Conservation (phyloP, 176 grass and related monocot genomes). For the Typha latifolia region DNA sequence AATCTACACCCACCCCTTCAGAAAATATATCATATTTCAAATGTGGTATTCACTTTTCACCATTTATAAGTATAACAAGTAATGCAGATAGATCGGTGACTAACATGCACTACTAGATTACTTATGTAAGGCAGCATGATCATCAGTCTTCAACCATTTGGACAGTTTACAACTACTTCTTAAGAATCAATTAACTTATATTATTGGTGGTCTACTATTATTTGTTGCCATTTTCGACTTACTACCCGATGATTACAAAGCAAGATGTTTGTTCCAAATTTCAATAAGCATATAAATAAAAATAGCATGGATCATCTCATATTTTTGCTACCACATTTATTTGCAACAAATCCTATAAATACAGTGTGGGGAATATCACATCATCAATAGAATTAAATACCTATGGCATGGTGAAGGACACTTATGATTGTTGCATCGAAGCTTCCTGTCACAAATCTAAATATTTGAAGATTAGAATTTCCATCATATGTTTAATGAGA, state of each 20-base stretch:
- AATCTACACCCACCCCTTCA: too few species aligned
- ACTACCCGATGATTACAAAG: neutral
- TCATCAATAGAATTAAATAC: constrained; percentile 26
- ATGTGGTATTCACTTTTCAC: too few species aligned
- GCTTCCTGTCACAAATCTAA: constrained; percentile 77
- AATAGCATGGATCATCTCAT: neutral
- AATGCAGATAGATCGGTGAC: too few species aligned
- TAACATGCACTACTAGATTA: too few species aligned
- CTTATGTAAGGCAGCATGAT: too few species aligned
- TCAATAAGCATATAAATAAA: neutral
- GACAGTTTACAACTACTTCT: too few species aligned
- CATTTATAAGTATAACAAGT: too few species aligned
- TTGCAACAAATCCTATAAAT: neutral
- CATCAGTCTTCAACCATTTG: too few species aligned
- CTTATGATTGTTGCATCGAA: constrained; percentile 90
- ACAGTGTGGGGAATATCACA: neutral
- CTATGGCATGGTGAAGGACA: constrained; percentile 93
- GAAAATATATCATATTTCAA: too few species aligned
- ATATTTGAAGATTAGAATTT: constrained; percentile 24
- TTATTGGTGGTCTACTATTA: too few species aligned
- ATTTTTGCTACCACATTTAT: neutral
- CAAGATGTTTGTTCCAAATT: neutral
- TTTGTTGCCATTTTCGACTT: too few species aligned
- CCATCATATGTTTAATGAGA: constrained; percentile 18
- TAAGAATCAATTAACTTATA: too few species aligned